These are phyloP conservation scores for Plenodomus tracheiphilus DNA, from an alignment of 2,329 filamentous ascomycete species.

Conservation along the genomic window DNA sequence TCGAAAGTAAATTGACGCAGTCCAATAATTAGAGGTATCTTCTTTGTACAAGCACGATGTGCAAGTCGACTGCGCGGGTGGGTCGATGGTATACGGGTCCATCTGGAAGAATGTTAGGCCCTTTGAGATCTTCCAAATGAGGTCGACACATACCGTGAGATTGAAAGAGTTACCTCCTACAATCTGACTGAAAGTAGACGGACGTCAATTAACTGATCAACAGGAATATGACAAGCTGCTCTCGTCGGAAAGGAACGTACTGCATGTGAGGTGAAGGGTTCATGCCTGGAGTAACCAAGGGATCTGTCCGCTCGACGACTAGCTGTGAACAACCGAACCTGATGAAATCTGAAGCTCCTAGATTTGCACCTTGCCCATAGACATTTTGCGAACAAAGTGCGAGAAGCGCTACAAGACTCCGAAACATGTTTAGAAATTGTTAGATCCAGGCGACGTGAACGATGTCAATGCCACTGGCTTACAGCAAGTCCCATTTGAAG, in stretches of 20 bases:
- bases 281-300: conserved; percentile 34
- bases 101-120: conserved; percentile 19
- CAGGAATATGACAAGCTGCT: no score
- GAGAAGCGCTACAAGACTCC: neutral
- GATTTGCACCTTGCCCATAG: neutral
- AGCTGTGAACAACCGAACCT: conserved; percentile 38
- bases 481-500: neutral
- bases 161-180: conserved; percentile 40
- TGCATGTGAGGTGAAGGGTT: conserved; percentile 34
- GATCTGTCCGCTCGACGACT: conserved; percentile 58
- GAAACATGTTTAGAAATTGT: neutral
- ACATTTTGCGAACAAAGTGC: neutral
- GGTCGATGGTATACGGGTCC: conserved; percentile 31
- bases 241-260: neutral
- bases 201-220: no score
- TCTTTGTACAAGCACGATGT: conserved; percentile 37
- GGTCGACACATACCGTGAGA: conserved; percentile 22
- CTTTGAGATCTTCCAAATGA: neutral
- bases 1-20: conserved; percentile 35
- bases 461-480: neutral
- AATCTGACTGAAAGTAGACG: conserved; percentile 19
- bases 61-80: conserved; percentile 28
- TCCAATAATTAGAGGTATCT: conserved; percentile 40
- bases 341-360: neutral
- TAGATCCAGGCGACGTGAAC: neutral